phyloP scores from a whole-genome alignment of 2,329 filamentous ascomycete genomes.

The Nemania sp. region DNA sequence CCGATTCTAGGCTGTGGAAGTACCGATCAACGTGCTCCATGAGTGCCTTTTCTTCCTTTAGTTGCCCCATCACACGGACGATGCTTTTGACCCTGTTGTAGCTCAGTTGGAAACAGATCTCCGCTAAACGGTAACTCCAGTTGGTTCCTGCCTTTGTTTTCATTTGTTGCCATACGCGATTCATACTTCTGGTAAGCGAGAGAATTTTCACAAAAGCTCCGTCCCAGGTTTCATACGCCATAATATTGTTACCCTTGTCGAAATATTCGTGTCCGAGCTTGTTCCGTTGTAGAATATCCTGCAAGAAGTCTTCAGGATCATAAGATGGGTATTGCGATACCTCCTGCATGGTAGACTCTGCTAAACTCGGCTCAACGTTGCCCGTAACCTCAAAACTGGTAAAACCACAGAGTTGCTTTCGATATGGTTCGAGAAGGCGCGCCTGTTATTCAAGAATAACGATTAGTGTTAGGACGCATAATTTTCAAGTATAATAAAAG shows the following conservation, averaged over 20 bases:
- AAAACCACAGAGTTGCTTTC: slow-evolving; percentile 10
- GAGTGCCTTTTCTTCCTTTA: too few relatives aligned
- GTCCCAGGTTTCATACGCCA: slow-evolving; percentile 2
- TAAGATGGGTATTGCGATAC: not conserved
- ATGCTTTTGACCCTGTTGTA: too few relatives aligned
- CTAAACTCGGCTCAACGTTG: slow-evolving; percentile 14
- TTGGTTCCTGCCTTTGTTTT: too few relatives aligned
- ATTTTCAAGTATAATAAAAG: not conserved
- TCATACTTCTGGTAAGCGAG: too few relatives aligned
- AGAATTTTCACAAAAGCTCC: not conserved
- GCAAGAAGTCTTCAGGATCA: slow-evolving; percentile 1
- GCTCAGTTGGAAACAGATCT: too few relatives aligned
- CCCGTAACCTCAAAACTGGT: slow-evolving; percentile 4
- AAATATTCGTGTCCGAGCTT: slow-evolving; percentile 13
- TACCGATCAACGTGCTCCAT: too few relatives aligned
- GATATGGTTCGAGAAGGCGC: slow-evolving; percentile 16
- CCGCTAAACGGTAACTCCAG: too few relatives aligned
- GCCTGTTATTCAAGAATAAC: not conserved
- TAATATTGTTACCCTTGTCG: slow-evolving; percentile 7
- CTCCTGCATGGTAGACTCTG: not conserved
- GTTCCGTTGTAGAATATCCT: not conserved
- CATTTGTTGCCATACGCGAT: too few relatives aligned
- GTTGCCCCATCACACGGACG: too few relatives aligned
- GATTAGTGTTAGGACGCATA: not conserved
- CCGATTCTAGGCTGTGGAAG: too few relatives aligned